Evolutionary conservation across 73 alveolate genomes (phyloP).

Genomic region (Tetrahymena borealis): DNA sequence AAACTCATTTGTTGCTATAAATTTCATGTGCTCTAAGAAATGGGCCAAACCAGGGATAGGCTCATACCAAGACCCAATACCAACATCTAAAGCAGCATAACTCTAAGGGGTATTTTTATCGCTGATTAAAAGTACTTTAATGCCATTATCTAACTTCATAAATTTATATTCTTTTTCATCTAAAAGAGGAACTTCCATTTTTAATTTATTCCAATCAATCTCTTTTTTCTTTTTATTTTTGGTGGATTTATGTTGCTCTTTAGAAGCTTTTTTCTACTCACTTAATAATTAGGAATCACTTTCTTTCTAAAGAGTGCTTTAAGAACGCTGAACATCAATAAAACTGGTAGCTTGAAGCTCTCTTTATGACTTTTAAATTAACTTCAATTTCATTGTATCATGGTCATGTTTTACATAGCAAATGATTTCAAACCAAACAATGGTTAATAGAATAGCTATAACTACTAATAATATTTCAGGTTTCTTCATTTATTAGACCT

Average conservation of each 20-base stretch:
- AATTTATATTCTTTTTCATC: not conserved
- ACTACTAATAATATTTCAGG: not conserved
- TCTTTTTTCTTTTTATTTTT: not conserved
- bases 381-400: not conserved
- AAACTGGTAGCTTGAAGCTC: not conserved
- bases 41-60: not conserved
- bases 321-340: not conserved
- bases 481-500: not conserved
- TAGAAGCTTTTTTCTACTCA: too few relatives aligned
- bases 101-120: not conserved
- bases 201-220: not conserved
- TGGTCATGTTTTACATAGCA: not conserved
- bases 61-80: not conserved
- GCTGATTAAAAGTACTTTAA: not conserved
- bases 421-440: not conserved
- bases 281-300: too few relatives aligned
- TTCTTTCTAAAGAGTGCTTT: too few relatives aligned
- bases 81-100: not conserved
- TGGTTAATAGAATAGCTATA: not conserved
- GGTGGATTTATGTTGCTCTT: not conserved
- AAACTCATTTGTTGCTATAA: not conserved
- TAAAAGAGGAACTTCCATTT: not conserved
- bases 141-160: not conserved
- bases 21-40: not conserved
- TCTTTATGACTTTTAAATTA: not conserved